These are phyloP conservation scores for Chlamydomonas sp. DNA, from an alignment of 139 green algal genomes.

Conservation along the genomic window DNA sequence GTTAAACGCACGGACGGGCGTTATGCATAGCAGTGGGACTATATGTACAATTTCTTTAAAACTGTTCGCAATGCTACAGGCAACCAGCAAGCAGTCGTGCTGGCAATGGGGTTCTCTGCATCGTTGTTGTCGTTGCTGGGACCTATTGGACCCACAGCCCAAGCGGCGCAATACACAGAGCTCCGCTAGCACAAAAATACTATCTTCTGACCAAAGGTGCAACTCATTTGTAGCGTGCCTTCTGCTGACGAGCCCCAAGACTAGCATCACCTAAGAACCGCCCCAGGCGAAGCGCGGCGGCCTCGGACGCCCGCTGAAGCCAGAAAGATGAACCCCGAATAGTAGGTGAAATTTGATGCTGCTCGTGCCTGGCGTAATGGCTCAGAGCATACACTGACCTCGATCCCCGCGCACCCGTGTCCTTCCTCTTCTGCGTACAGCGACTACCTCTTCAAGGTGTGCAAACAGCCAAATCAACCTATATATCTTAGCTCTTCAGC, in stretches of 20 bases:
- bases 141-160: too few relatives aligned
- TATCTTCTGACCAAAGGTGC: background rate
- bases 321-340: constrained; percentile 78
- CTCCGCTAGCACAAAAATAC: too few relatives aligned
- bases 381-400: background rate
- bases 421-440: constrained; percentile 31
- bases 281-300: constrained; percentile 15
- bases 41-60: too few relatives aligned
- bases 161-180: too few relatives aligned
- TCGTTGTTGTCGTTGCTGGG: too few relatives aligned
- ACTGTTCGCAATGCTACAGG: too few relatives aligned
- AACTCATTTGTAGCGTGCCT: background rate
- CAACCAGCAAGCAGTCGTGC: too few relatives aligned
- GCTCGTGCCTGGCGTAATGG: too few relatives aligned
- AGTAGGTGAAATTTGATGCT: constrained; percentile 57
- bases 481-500: too few relatives aligned
- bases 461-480: background rate
- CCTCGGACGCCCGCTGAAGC: constrained; percentile 29
- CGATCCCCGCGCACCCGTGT: background rate
- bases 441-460: constrained; percentile 95
- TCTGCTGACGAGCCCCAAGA: background rate
- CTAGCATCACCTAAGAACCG: background rate
- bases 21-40: too few relatives aligned
- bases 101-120: too few relatives aligned
- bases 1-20: too few relatives aligned